phyloP scores from a whole-genome alignment of 345 rosid species.

The Populus davidiana region DNA sequence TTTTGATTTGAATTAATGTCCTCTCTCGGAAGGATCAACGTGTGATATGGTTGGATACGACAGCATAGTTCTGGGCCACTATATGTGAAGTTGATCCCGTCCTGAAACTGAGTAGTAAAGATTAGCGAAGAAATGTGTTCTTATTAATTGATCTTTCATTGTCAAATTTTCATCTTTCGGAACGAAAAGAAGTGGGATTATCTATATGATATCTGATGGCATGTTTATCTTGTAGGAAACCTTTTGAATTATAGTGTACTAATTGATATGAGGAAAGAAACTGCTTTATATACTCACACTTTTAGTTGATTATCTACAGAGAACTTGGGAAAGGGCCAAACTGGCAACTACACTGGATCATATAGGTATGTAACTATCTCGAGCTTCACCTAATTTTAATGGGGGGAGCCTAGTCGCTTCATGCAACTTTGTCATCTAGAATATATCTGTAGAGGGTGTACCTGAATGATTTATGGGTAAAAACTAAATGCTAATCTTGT shows the following conservation, averaged over 20 bases:
- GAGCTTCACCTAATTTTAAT: neutral
- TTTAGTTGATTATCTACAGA: conserved; percentile 44
- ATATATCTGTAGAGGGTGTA: neutral
- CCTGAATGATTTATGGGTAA: neutral
- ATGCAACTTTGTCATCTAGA: neutral
- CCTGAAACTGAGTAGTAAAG: neutral
- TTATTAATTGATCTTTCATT: neutral
- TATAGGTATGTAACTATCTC: conserved; percentile 45
- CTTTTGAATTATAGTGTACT: neutral
- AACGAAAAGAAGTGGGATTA: neutral
- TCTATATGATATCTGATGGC: neutral
- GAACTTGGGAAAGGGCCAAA: conserved; percentile 97
- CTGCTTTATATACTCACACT: conserved; percentile 8
- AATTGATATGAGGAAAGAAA: neutral
- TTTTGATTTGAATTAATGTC: neutral
- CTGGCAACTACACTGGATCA: conserved; percentile 84
- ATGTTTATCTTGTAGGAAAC: neutral
- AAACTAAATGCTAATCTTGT: conserved; percentile 2
- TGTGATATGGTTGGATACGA: neutral
- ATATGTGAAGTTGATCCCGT: neutral
- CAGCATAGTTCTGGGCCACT: neutral
- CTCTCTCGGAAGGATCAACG: neutral
- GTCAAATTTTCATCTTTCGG: neutral
- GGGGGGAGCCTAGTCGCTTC: neutral
- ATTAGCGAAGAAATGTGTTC: neutral